A percentile compares a stretch with the other conserved stretches of the same genome.
These are phyloP conservation scores for Fusarium phyllophilum DNA, from an alignment of 2,329 filamentous ascomycete genomes.

Conservation along the genomic window DNA sequence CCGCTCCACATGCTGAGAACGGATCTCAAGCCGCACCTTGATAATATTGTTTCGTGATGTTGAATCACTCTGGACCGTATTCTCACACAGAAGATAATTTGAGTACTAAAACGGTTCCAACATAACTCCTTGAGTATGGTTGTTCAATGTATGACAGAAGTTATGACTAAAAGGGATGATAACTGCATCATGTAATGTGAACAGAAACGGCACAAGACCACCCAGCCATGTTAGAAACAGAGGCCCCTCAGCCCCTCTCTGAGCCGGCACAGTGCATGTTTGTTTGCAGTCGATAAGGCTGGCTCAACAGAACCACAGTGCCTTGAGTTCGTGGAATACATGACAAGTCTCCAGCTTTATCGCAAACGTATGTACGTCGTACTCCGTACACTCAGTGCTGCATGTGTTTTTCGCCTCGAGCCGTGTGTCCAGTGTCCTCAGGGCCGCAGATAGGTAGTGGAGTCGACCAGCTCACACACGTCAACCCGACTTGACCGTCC, in stretches of 20 bases:
- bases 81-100: background rate
- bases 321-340: background rate
- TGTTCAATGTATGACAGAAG: background rate
- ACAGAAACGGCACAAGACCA: slow-evolving; percentile 6
- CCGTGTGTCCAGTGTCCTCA: slow-evolving; percentile 19
- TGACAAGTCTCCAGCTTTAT: slow-evolving; percentile 19
- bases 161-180: background rate
- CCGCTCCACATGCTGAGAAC: slow-evolving; percentile 32
- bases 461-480: slow-evolving; percentile 37
- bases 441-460: slow-evolving; percentile 24
- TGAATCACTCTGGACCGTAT: background rate
- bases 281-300: slow-evolving; percentile 28
- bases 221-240: background rate
- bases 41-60: slow-evolving; percentile 4
- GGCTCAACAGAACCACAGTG: slow-evolving; percentile 23
- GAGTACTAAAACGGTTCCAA: background rate
- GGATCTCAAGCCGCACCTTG: slow-evolving; percentile 27
- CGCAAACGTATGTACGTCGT: slow-evolving; percentile 16
- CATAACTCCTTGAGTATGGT: background rate
- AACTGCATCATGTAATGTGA: background rate
- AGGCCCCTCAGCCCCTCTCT: slow-evolving; percentile 7
- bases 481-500: slow-evolving; percentile 32
- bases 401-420: slow-evolving; percentile 3
- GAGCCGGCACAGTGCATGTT: slow-evolving; percentile 28
- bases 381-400: slow-evolving; percentile 6